These are phyloP conservation scores for Monosporascus sp. DNA, from an alignment of 2,329 filamentous ascomycete genomes.

Conservation along the genomic window DNA sequence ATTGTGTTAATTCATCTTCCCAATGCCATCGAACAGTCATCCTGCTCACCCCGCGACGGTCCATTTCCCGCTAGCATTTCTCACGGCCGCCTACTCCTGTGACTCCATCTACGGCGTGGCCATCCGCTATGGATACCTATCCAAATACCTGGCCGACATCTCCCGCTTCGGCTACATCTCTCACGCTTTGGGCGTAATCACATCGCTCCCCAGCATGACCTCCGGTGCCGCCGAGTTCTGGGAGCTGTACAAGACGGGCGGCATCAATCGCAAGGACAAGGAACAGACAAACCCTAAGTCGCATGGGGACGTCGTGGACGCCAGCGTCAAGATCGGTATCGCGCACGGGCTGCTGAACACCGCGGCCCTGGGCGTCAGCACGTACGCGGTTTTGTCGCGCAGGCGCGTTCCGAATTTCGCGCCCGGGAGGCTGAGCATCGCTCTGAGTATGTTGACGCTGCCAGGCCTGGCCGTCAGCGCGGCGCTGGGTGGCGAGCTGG, in stretches of 20 bases:
- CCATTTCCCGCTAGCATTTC: not conserved
- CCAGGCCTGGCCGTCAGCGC: not conserved
- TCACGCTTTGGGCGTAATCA: not conserved
- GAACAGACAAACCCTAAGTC: constrained; percentile 1
- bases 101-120: not conserved
- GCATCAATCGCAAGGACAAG: not conserved
- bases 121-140: not conserved
- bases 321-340: not conserved
- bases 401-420: not conserved
- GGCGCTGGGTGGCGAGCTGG: not conserved
- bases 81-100: not conserved
- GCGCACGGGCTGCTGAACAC: not conserved
- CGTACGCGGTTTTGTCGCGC: not conserved
- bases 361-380: not conserved
- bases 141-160: not conserved
- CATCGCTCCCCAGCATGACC: not conserved
- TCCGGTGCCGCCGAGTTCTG: not conserved
- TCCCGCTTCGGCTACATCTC: not conserved
- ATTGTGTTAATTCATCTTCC: not conserved
- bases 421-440: not conserved
- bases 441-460: not conserved
- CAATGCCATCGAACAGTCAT: not conserved
- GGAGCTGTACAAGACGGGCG: not conserved
- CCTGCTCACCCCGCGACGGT: not conserved
- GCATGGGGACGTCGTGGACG: not conserved